Evolutionary conservation across 768 basidiomycete species (phyloP), one percentile per base, ranked within the genome.

Genomic region (Crassisporium funariophilum): DNA sequence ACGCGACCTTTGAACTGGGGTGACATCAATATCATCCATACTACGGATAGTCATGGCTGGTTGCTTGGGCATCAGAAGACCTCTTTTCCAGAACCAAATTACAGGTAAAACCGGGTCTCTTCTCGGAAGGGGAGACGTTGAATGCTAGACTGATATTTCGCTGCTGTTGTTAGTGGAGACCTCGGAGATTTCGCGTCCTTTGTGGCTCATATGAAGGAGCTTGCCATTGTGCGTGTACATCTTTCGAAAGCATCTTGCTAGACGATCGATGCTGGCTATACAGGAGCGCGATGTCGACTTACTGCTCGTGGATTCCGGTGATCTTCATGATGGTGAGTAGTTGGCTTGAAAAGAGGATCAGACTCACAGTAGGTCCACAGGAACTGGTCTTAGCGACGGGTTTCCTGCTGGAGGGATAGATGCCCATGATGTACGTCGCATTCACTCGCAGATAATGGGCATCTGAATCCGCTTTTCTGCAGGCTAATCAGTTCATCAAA

Each of bases 121-220:
- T 19, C n/a, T 19, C 29, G 15, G 34, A 19, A 34, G n/a, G n/a
- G n/a, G n/a, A n/a, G n/a, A n/a, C n/a, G n/a, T n/a, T n/a, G n/a
- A n/a, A 36, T 42, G 33, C 35, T 48, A 38, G 29, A 52, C 38
- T 27, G 27, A 44, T 73, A 20, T 39, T 17, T 20, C 39, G 33
- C 24, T 16, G 10, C 9, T 21, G 20, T 31, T 41, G 12, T 15
- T 39, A 74, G 72, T 58, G 72, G 66, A n/a, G 63, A 65, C 43
- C 61, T 72, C 20, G 92, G 91, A n/a, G 89, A 91, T 54, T 87
- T 94, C 60, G 76, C 85, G 29, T 90, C 87, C n/a, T 97, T 95
- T 54, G 85, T 91, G 11, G 56, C 78, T 2, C 88, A 89, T 49
- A 86, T 95, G 85, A 89, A 92, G 68, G 58, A 77, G 25, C 72